Evolutionary conservation across 352 stramenopile genomes (phyloP).

Genomic region (Thraustotheca clavata): DNA sequence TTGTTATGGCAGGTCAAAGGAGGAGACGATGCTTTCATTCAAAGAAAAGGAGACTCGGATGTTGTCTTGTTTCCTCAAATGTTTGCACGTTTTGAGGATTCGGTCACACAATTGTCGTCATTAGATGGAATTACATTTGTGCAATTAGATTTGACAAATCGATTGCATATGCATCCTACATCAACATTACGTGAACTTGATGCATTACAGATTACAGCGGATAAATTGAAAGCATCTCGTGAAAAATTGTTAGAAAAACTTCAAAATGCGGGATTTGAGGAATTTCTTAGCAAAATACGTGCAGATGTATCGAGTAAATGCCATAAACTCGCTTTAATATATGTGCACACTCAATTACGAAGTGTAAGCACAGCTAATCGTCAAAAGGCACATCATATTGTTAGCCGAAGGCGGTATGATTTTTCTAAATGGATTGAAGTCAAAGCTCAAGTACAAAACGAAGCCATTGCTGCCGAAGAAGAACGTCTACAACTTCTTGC

Average conservation of each 20-base stretch:
- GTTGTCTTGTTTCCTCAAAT: constrained; percentile 18
- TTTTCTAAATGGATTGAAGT: background rate
- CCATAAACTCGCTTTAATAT: constrained; percentile 16
- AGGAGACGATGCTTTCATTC: background rate
- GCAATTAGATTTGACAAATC: background rate
- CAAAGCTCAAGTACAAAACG: background rate
- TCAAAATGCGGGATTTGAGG: background rate
- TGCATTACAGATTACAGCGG: background rate
- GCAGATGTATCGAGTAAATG: background rate
- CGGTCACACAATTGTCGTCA: background rate
- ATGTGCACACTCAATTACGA: background rate
- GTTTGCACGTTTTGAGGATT: background rate
- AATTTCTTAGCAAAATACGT: background rate
- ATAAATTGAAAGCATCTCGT: background rate
- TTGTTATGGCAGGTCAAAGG: constrained; percentile 16
- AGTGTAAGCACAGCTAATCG: background rate
- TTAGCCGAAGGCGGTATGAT: background rate
- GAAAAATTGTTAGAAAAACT: background rate
- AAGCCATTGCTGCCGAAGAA: background rate
- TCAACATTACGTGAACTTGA: background rate
- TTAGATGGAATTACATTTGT: constrained; percentile 8
- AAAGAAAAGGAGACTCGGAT: background rate
- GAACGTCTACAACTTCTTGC: background rate
- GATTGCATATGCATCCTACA: background rate
- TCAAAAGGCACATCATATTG: background rate